Base-by-base conservation (phyloP, 768 basidiomycete species). In the Termitomyces heimii region DNA sequence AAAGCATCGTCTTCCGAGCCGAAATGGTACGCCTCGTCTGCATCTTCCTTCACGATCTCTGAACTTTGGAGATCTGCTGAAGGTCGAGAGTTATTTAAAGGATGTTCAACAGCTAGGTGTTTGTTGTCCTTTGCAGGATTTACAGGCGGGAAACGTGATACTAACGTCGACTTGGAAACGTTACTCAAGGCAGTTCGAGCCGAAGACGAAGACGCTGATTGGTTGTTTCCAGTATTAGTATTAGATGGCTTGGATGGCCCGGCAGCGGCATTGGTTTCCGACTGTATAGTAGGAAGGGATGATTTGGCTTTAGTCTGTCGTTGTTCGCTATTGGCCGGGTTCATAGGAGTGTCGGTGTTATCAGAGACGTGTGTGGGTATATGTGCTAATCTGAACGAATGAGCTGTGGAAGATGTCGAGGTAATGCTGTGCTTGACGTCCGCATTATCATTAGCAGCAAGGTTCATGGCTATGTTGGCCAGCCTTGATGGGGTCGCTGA, bases 1-100 rank as follows among this genome's bases (percentile, higher is more conserved):
- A 88, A 79, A 2, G 77, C 83, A 53, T 84, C 87, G 53, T 89
- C 88, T 40, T 91, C 85, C 1, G 85, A 86, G 55, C 75, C 73
- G 60, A 83, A 79, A 12, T 74, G 73, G 60, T 79, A 84, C 0
- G 76, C 77, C 4, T 77, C 77, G 37, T 74, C 70, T 12, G 54
- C 57, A 26, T 63, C 63, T 35, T 58, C 48, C 28, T 53, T 47
- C 35, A 5, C 16, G 12, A 48, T 35, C 20, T 50, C 37, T 9
- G 6, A 31, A 28, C 52, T 32, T 13, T 22, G 35, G n/a, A 64
- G 57, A 2, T 44, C 60, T 18, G 51, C 32, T 20, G 53, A 44
- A 28, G 51, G 56, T 43, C 29, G 43, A 42, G 63, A 52, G 13
- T 54, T 40, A 54, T 63, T 44, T 26, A 61, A 34, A n/a, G 55